These are phyloP conservation scores for Sporothrix mexicana DNA, from an alignment of 2,329 filamentous ascomycete species.

Conservation along the genomic window DNA sequence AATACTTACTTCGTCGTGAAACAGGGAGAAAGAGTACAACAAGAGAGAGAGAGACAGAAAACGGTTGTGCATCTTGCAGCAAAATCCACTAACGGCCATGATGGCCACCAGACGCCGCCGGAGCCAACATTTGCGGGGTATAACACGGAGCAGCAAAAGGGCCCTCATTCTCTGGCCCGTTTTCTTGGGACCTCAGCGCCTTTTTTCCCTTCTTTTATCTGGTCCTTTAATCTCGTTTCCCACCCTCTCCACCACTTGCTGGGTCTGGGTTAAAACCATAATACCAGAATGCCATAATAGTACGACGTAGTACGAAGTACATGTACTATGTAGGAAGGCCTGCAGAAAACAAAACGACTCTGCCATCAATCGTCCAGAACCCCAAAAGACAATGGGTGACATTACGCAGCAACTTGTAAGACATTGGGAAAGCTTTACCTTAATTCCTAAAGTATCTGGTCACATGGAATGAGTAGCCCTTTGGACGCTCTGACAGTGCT, in stretches of 20 bases:
- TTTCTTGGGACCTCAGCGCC: not conserved
- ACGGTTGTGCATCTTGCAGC: too few relatives aligned
- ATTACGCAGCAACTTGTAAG: not conserved
- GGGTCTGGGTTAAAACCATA: not conserved
- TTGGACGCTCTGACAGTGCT: not conserved
- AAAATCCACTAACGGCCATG: not conserved
- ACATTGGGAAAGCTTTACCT: too few relatives aligned
- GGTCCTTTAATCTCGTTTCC: conserved; percentile 35
- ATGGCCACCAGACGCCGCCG: not conserved
- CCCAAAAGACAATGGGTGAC: not conserved
- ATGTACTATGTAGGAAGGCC: not conserved
- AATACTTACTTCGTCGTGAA: not conserved
- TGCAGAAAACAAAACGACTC: not conserved
- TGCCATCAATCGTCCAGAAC: not conserved
- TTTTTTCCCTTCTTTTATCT: conserved; percentile 14
- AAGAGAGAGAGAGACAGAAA: not conserved
- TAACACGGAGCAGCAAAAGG: conserved; percentile 28
- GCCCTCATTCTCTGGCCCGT: not conserved
- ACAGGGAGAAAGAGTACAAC: not conserved
- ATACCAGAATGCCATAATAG: not conserved
- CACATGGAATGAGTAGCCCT: not conserved
- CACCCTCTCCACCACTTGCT: conserved; percentile 17
- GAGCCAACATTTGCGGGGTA: conserved; percentile 32
- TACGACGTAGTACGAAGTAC: too few relatives aligned
- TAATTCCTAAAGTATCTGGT: conserved; percentile 5